Evolutionary conservation across 2,329 filamentous ascomycete genomes (phyloP).

Genomic region (Hypomyces rosellus): DNA sequence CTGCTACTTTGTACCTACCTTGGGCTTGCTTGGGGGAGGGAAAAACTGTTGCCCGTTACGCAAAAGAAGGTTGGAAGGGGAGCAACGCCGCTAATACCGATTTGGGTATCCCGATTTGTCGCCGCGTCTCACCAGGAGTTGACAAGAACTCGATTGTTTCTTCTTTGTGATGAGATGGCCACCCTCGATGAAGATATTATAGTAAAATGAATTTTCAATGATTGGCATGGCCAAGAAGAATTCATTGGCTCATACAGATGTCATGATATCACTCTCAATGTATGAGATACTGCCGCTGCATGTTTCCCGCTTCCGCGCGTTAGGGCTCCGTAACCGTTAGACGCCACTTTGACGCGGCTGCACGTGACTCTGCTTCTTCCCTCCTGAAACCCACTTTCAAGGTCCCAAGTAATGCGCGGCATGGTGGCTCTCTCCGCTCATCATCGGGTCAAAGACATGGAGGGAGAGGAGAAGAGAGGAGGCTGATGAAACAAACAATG

Average conservation of each 20-base stretch:
- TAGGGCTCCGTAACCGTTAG: not conserved
- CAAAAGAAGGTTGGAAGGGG: not conserved
- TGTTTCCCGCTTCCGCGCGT: too few relatives aligned
- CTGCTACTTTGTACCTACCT: too few relatives aligned
- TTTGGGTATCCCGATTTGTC: not conserved
- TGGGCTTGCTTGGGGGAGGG: too few relatives aligned
- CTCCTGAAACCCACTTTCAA: not conserved
- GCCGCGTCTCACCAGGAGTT: conserved; percentile 15
- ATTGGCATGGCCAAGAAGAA: too few relatives aligned
- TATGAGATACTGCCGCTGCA: too few relatives aligned
- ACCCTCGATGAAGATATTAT: not conserved
- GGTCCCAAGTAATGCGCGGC: not conserved
- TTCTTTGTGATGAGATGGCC: conserved; percentile 3
- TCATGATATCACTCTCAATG: too few relatives aligned
- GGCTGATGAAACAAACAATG: too few relatives aligned
- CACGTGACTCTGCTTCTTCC: conserved; percentile 9
- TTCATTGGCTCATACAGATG: too few relatives aligned
- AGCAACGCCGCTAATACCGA: conserved; percentile 9
- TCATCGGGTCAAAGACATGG: not conserved
- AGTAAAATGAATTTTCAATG: not conserved
- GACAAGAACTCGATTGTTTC: conserved; percentile 1
- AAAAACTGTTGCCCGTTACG: conserved; percentile 2
- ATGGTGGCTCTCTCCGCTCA: not conserved
- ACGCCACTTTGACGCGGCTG: conserved; percentile 8
- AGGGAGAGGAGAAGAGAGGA: not conserved